phyloP scores from a whole-genome alignment of 768 basidiomycete genomes.

The Mrakia gelida region DNA sequence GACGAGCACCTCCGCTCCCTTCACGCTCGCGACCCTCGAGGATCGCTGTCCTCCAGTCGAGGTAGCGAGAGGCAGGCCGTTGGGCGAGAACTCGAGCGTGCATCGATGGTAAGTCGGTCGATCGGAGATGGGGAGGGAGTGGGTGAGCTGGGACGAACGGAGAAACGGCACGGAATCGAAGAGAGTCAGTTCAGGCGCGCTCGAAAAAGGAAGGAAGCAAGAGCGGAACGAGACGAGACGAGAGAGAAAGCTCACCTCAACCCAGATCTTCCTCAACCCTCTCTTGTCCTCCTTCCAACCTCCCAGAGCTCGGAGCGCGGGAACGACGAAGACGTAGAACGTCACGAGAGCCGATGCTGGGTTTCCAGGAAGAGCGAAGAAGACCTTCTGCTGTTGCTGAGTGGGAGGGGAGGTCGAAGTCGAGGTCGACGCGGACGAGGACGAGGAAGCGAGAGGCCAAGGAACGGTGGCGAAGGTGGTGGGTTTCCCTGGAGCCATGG shows the following conservation, averaged over 20 bases:
- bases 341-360: slow-evolving; percentile 83
- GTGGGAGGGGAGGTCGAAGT: slow-evolving; percentile 31
- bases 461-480: slow-evolving; percentile 84
- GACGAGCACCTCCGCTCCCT: slow-evolving; percentile 73
- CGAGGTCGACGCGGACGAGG: background rate
- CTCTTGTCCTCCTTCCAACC: slow-evolving; percentile 55
- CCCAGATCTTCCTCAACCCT: slow-evolving; percentile 36
- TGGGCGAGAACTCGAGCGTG: slow-evolving; percentile 49
- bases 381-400: slow-evolving; percentile 50
- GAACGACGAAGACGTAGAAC: slow-evolving; percentile 77
- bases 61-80: slow-evolving; percentile 57
- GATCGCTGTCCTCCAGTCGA: slow-evolving; percentile 86
- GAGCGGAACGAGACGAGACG: background rate
- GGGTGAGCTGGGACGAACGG: slow-evolving; percentile 33
- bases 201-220: background rate
- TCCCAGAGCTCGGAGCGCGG: slow-evolving; percentile 66
- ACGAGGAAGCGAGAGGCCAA: background rate
- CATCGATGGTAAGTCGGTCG: slow-evolving; percentile 82
- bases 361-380: slow-evolving; percentile 85
- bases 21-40: slow-evolving; percentile 72
- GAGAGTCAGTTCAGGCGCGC: background rate
- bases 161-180: no score
- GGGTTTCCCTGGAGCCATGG: slow-evolving; percentile 65
- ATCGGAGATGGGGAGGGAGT: slow-evolving; percentile 60
- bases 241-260: slow-evolving; percentile 26